Evolutionary conservation across 495 filamentous ascomycete species (phyloP).

Genomic region (Talaromyces ruber): DNA sequence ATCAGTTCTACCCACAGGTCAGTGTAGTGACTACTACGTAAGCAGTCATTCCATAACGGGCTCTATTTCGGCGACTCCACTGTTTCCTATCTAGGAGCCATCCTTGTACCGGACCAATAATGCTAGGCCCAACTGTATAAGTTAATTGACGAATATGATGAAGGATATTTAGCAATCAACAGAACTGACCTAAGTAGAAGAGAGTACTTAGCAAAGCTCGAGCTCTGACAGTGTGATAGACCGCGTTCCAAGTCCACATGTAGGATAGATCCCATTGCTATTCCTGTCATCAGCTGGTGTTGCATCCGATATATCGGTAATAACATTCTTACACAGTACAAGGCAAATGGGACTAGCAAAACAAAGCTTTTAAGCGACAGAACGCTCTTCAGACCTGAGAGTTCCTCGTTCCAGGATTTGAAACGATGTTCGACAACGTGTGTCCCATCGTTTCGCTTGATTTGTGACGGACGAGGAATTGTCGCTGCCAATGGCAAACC

Average conservation of each 20-base stretch:
- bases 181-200: neutral
- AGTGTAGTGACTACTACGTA: neutral
- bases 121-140: neutral
- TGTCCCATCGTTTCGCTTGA: neutral
- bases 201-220: neutral
- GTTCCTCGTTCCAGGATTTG: neutral
- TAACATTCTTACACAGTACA: neutral
- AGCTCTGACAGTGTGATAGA: neutral
- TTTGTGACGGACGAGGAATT: neutral
- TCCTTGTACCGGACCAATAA: neutral
- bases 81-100: neutral
- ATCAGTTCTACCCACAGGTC: neutral
- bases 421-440: neutral
- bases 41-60: neutral
- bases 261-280: slow-evolving; percentile 4
- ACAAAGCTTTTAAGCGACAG: neutral
- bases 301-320: too few relatives aligned
- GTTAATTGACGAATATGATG: neutral
- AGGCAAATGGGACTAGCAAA: neutral
- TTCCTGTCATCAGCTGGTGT: neutral
- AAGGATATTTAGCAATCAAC: neutral
- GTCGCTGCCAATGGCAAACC: neutral
- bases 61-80: neutral
- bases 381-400: neutral
- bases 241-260: neutral